A percentile compares a stretch with the other conserved stretches of the same genome.
These are phyloP conservation scores for Phylloboletellus chloephorus DNA, from an alignment of 1,284 basidiomycete species.

Conservation along the genomic window DNA sequence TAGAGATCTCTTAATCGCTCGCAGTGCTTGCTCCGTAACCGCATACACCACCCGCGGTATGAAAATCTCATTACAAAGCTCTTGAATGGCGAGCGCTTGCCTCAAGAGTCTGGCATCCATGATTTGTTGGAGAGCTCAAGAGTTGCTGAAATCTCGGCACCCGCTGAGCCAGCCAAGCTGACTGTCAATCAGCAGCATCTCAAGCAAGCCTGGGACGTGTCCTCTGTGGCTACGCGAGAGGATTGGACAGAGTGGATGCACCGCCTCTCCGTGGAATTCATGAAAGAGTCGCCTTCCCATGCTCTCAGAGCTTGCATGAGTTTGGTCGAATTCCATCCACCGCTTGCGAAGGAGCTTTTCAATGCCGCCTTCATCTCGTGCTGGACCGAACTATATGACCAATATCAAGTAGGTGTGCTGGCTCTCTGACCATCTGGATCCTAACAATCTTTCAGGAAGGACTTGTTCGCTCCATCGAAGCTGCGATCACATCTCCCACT, in stretches of 20 bases:
- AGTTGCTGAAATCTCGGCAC: constrained; percentile 66
- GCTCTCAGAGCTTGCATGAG: constrained; percentile 94
- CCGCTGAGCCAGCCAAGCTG: constrained; percentile 83
- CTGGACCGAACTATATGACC: constrained; percentile 94
- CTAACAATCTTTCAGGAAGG: constrained; percentile 62
- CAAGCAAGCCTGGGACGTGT: constrained; percentile 95
- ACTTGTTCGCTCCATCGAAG: constrained; percentile 86
- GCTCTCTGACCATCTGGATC: constrained; percentile 1
- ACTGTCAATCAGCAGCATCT: constrained; percentile 97
- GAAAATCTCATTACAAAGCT: constrained; percentile 87
- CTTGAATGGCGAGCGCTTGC: constrained; percentile 87
- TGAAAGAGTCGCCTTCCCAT: constrained; percentile 98
- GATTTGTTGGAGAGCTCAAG: constrained; percentile 63
- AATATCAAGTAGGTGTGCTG: constrained; percentile 71
- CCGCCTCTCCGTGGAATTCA: constrained; percentile 89
- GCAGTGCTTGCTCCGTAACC: constrained; percentile 74
- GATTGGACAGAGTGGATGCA: constrained; percentile 99
- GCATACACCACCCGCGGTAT: constrained; percentile 82
- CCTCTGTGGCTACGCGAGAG: constrained; percentile 72
- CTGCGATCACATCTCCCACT: constrained; percentile 75
- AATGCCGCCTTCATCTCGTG: constrained; percentile 98
- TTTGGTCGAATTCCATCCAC: constrained; percentile 87
- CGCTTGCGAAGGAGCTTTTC: constrained; percentile 92
- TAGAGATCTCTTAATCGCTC: constrained; percentile 5
- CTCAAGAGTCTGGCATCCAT: constrained; percentile 62